These are phyloP conservation scores for Neonectria ditissima DNA, from an alignment of 2,329 filamentous ascomycete genomes.

Conservation along the genomic window DNA sequence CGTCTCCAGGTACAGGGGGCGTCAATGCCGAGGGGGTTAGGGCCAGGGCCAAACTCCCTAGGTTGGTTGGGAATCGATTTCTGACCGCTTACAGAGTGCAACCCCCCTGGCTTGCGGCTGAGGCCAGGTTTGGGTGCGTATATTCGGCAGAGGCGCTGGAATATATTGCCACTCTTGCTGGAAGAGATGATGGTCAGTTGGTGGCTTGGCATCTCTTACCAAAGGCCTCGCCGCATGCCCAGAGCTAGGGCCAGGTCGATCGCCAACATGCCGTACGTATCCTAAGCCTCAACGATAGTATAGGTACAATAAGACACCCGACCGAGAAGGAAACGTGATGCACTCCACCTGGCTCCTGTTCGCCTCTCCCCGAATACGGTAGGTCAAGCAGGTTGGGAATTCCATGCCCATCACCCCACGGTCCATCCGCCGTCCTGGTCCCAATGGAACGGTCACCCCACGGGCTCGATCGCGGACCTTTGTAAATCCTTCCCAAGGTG, in stretches of 20 bases:
- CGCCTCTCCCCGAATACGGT: neutral
- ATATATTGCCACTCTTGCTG: neutral
- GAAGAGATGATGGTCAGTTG: neutral
- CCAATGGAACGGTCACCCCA: slow-evolving; percentile 30
- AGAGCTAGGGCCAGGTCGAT: neutral
- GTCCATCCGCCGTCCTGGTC: slow-evolving; percentile 11
- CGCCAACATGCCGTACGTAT: neutral
- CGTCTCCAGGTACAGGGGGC: slow-evolving; percentile 2
- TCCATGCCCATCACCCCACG: slow-evolving; percentile 13
- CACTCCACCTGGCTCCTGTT: neutral
- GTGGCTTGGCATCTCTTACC: neutral
- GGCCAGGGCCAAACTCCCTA: neutral
- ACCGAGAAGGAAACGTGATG: neutral
- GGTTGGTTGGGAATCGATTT: slow-evolving; percentile 1
- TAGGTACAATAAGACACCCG: neutral
- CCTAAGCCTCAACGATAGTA: neutral
- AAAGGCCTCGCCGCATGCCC: slow-evolving; percentile 1
- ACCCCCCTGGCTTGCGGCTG: slow-evolving; percentile 13
- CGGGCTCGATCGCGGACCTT: slow-evolving; percentile 32
- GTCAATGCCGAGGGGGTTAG: slow-evolving; percentile 12
- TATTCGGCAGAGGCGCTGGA: neutral
- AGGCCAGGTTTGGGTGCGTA: neutral
- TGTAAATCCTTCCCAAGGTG: slow-evolving; percentile 18
- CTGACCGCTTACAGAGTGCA: slow-evolving; percentile 14
- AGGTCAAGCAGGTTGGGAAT: neutral